Evolutionary conservation across 495 filamentous ascomycete species (phyloP).

Genomic region (Trichoderma erinaceum): DNA sequence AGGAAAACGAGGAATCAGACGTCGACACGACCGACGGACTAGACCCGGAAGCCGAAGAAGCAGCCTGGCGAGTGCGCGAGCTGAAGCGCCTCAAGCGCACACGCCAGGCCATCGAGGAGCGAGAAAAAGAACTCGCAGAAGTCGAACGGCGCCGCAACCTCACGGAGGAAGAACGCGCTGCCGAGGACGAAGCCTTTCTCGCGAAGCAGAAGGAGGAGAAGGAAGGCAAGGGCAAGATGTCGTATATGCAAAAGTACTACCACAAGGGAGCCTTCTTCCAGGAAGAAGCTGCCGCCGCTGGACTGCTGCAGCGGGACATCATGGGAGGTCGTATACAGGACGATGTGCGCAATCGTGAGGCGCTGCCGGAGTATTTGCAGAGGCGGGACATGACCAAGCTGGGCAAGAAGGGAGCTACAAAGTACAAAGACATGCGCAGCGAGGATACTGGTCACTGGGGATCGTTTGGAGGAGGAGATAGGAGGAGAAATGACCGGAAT

Average conservation of each 20-base stretch:
- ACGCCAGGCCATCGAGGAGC: slow-evolving; percentile 72
- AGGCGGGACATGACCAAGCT: slow-evolving; percentile 89
- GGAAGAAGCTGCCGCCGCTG: slow-evolving; percentile 67
- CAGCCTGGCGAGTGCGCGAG: slow-evolving; percentile 92
- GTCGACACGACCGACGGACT: slow-evolving; percentile 82
- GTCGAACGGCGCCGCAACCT: slow-evolving; percentile 83
- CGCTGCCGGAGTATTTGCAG: slow-evolving; percentile 89
- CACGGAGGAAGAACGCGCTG: slow-evolving; percentile 76
- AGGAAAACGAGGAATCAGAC: slow-evolving; percentile 66
- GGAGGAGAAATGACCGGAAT: slow-evolving; percentile 26
- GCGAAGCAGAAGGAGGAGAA: slow-evolving; percentile 80
- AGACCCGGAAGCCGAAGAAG: slow-evolving; percentile 83
- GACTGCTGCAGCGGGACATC: slow-evolving; percentile 67
- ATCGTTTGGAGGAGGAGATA: slow-evolving; percentile 42
- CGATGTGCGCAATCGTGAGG: slow-evolving; percentile 68
- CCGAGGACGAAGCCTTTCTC: slow-evolving; percentile 76
- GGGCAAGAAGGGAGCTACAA: slow-evolving; percentile 85
- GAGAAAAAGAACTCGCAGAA: slow-evolving; percentile 83
- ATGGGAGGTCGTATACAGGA: slow-evolving; percentile 77
- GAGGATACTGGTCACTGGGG: slow-evolving; percentile 94
- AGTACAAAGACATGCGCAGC: slow-evolving; percentile 77
- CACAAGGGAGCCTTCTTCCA: slow-evolving; percentile 96
- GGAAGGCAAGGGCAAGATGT: slow-evolving; percentile 74
- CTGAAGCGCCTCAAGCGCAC: slow-evolving; percentile 80
- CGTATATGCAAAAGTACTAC: slow-evolving; percentile 91